Percentiles rank a stretch among this genome's conserved stretches.
Conservation (phyloP, 2,329 filamentous ascomycete species). For the Stagonosporopsis tanaceti region DNA sequence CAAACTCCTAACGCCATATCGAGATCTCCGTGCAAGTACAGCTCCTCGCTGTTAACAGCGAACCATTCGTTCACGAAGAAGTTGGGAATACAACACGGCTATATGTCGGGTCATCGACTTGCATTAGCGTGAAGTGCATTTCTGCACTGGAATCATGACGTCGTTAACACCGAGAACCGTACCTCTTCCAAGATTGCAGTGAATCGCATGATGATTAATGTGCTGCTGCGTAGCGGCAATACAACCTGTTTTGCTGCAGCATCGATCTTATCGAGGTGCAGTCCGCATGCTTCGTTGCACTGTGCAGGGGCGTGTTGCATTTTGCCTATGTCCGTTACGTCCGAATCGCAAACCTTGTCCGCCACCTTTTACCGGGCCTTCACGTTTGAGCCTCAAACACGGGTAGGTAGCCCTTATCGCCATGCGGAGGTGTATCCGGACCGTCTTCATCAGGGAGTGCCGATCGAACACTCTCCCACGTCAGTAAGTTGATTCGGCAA, state of each 20-base stretch:
- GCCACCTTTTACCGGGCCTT: background rate
- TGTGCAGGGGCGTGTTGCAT: background rate
- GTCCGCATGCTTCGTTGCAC: background rate
- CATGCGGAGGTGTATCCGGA: background rate
- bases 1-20: constrained; percentile 2
- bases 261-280: background rate
- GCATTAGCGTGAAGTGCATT: constrained; percentile 6
- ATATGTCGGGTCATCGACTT: constrained; percentile 4
- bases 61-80: background rate
- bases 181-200: background rate
- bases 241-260: background rate
- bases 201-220: background rate
- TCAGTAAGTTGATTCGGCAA: background rate
- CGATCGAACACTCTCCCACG: background rate
- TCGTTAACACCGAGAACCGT: background rate
- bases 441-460: background rate
- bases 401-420: background rate
- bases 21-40: background rate
- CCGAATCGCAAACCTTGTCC: background rate
- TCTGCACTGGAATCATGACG: constrained; percentile 5
- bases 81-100: background rate
- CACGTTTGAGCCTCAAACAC: constrained; percentile 6
- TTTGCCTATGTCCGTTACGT: background rate
- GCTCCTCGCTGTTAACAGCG: background rate
- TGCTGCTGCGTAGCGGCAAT: background rate